These are phyloP conservation scores for Nepenthes gracilis DNA, from an alignment of 148 eudicot genomes.

Conservation along the genomic window DNA sequence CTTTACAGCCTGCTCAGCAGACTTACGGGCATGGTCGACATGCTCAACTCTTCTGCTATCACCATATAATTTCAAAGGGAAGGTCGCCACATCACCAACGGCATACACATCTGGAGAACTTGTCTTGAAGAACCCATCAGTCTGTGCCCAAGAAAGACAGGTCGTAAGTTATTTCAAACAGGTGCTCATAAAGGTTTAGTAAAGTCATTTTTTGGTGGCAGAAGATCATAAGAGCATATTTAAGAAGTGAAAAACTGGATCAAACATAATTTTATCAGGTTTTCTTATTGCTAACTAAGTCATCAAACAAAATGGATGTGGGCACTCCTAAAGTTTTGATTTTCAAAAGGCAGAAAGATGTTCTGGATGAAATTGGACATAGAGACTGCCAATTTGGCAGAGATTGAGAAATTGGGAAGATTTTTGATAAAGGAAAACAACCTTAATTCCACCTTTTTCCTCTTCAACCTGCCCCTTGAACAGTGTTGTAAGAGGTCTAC, in stretches of 20 bases:
- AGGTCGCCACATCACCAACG: slow-evolving; percentile 95
- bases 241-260: too few relatives aligned
- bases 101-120: slow-evolving; percentile 85
- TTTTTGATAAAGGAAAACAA: slow-evolving; percentile 4
- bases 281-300: too few relatives aligned
- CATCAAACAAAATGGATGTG: too few relatives aligned
- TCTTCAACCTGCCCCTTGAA: slow-evolving; percentile 95
- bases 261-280: too few relatives aligned
- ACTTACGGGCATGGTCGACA: slow-evolving; percentile 94
- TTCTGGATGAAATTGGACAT: too few relatives aligned
- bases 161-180: background rate
- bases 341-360: too few relatives aligned
- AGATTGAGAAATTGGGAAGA: too few relatives aligned
- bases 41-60: slow-evolving; percentile 93
- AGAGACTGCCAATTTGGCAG: too few relatives aligned
- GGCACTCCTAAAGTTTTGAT: too few relatives aligned
- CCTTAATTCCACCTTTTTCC: slow-evolving; percentile 99
- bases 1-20: slow-evolving; percentile 99
- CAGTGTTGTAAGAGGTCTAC: slow-evolving; percentile 61
- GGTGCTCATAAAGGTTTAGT: too few relatives aligned
- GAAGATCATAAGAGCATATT: too few relatives aligned
- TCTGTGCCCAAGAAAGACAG: slow-evolving; percentile 32
- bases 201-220: too few relatives aligned
- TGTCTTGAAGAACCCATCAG: slow-evolving; percentile 86
- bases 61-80: slow-evolving; percentile 82